Conservation (phyloP, 495 filamentous ascomycete species). For the Evernia prunastri region DNA sequence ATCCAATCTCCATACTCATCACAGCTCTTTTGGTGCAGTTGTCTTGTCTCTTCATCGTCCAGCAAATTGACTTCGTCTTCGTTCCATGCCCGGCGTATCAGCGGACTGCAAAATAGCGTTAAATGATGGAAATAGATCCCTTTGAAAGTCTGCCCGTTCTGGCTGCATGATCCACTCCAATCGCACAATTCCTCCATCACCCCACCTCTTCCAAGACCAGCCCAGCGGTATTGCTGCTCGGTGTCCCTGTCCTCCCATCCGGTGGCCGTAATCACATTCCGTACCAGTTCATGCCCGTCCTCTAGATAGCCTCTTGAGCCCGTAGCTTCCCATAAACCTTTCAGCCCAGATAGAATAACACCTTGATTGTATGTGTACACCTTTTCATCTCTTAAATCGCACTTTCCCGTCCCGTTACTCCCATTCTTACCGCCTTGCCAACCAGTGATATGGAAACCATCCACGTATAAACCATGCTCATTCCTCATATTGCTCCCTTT, state of each 20-base stretch:
- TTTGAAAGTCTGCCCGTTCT: conserved; percentile 90
- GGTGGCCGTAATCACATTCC: conserved; percentile 66
- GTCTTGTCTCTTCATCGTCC: conserved; percentile 31
- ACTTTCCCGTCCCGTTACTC: conserved; percentile 48
- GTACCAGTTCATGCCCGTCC: conserved; percentile 72
- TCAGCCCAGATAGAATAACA: conserved; percentile 77
- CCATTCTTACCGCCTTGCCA: conserved; percentile 48
- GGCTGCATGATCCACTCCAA: conserved; percentile 63
- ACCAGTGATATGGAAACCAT: conserved; percentile 84
- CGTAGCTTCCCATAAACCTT: conserved; percentile 71
- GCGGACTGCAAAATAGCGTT: conserved; percentile 65
- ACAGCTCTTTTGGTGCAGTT: conserved; percentile 55
- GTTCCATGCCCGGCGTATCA: conserved; percentile 29
- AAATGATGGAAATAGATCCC: conserved; percentile 93
- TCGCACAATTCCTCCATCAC: conserved; percentile 86
- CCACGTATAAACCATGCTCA: conserved; percentile 65
- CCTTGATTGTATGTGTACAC: conserved; percentile 97
- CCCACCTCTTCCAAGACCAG: conserved; percentile 68
- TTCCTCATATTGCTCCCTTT: conserved; percentile 75
- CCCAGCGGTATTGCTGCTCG: conserved; percentile 47
- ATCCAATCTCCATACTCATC: conserved; percentile 65
- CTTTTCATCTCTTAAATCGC: conserved; percentile 77
- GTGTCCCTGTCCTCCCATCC: conserved; percentile 51
- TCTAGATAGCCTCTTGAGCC: conserved; percentile 58
- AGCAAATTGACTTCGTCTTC: conserved; percentile 16